A percentile compares a stretch with the other conserved stretches of the same genome.
Conservation (phyloP, 371 early-diverging fungal species). For the Phascolomyces articulosus region DNA sequence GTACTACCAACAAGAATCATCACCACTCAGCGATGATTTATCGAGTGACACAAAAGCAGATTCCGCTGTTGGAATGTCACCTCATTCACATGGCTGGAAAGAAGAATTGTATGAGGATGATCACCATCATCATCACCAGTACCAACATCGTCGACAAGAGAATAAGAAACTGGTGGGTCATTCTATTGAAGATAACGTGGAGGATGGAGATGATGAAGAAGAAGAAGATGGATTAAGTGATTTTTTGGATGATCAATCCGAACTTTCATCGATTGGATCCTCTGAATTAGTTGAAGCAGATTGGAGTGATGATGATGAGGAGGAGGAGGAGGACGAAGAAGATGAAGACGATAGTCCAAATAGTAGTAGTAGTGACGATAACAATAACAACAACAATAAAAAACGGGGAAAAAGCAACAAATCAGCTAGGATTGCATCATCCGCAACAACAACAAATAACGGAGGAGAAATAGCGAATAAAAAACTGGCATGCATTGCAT, state of each 20-base stretch:
- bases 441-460: background rate
- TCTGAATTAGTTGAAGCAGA: constrained; percentile 17
- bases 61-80: constrained; percentile 46
- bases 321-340: constrained; percentile 17
- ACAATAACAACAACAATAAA: background rate
- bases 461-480: constrained; percentile 15
- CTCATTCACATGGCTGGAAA: constrained; percentile 12
- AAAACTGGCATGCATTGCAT: constrained; percentile 37
- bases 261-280: constrained; percentile 43
- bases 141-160: too few relatives aligned
- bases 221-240: constrained; percentile 25
- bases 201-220: constrained; percentile 4
- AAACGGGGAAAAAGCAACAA: background rate
- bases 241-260: constrained; percentile 44
- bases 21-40: constrained; percentile 16
- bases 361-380: background rate
- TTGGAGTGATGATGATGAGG: constrained; percentile 20
- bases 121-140: background rate
- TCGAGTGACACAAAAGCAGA: constrained; percentile 33
- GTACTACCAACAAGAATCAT: constrained; percentile 10
- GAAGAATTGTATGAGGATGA: constrained; percentile 7
- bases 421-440: background rate
- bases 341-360: too few relatives aligned
- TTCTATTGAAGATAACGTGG: background rate
- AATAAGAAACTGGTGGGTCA: too few relatives aligned